These are phyloP conservation scores for Saccharomycopsis malanga DNA, from an alignment of 805 yeast genomes.

Conservation along the genomic window DNA sequence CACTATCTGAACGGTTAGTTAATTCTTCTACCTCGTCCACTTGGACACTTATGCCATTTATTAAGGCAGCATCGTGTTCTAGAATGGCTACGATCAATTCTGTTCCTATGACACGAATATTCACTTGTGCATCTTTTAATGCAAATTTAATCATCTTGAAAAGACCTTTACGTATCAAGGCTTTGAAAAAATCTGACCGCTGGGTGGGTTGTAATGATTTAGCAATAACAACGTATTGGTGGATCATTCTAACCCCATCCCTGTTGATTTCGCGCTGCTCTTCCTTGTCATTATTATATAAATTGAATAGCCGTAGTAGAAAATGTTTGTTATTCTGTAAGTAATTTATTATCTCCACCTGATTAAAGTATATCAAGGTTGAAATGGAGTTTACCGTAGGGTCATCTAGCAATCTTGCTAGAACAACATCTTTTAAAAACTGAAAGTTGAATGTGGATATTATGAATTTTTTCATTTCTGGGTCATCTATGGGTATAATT, in stretches of 20 bases:
- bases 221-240: conserved; percentile 73
- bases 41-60: conserved; percentile 27
- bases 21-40: neutral
- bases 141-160: conserved; percentile 69
- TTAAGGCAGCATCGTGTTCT: conserved; percentile 71
- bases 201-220: conserved; percentile 60
- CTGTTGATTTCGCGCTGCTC: conserved; percentile 33
- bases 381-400: conserved; percentile 60
- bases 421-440: conserved; percentile 78
- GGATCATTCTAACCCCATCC: conserved; percentile 71
- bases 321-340: conserved; percentile 47
- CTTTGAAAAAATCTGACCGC: conserved; percentile 55
- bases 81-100: conserved; percentile 75
- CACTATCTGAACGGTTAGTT: neutral
- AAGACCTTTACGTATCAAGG: conserved; percentile 60
- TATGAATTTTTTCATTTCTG: conserved; percentile 46
- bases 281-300: conserved; percentile 34
- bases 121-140: conserved; percentile 41
- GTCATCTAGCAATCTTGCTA: conserved; percentile 80
- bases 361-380: conserved; percentile 61
- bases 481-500: conserved; percentile 56
- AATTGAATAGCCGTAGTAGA: conserved; percentile 48
- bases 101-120: conserved; percentile 62
- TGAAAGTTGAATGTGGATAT: conserved; percentile 71
- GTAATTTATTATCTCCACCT: conserved; percentile 56